Conservation (phyloP, 2,329 filamentous ascomycete species). For the Alternaria longipes region DNA sequence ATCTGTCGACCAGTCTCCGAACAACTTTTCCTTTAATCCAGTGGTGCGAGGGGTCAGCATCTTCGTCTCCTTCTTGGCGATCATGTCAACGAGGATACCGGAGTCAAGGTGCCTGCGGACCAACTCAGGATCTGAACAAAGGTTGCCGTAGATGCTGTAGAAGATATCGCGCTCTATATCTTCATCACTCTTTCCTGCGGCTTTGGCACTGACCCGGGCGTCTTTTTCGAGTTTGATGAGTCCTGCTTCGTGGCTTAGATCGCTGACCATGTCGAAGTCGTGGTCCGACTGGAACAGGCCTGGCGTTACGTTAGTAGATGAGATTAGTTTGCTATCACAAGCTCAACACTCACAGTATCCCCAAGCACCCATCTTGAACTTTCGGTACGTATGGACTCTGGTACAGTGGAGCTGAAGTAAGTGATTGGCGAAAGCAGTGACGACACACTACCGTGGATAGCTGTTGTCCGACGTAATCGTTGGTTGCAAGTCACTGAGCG, state of each 20-base stretch:
- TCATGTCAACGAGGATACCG: conserved; percentile 21
- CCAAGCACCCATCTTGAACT: conserved; percentile 29
- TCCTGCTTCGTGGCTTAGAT: conserved; percentile 23
- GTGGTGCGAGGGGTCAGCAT: conserved; percentile 15
- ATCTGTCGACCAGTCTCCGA: conserved; percentile 14
- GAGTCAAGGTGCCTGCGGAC: conserved; percentile 31
- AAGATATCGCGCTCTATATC: conserved; percentile 14
- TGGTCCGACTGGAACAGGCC: conserved; percentile 36
- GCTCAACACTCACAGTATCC: conserved; percentile 16
- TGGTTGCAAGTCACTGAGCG: not conserved
- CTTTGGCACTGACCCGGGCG: no score
- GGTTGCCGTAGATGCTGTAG: conserved; percentile 17
- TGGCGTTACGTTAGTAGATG: not conserved
- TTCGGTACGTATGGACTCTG: not conserved
- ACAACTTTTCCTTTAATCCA: conserved; percentile 5
- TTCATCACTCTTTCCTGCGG: conserved; percentile 5
- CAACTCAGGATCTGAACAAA: conserved; percentile 22
- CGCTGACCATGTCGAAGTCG: conserved; percentile 27
- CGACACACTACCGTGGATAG: not conserved
- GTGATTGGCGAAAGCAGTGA: not conserved
- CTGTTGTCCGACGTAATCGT: not conserved
- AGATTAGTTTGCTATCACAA: not conserved
- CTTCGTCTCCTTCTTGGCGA: conserved; percentile 22
- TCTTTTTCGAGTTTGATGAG: conserved; percentile 17
- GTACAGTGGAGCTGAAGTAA: not conserved